phyloP scores from a whole-genome alignment of 2,329 filamentous ascomycete genomes.

The Helotiales sp. region DNA sequence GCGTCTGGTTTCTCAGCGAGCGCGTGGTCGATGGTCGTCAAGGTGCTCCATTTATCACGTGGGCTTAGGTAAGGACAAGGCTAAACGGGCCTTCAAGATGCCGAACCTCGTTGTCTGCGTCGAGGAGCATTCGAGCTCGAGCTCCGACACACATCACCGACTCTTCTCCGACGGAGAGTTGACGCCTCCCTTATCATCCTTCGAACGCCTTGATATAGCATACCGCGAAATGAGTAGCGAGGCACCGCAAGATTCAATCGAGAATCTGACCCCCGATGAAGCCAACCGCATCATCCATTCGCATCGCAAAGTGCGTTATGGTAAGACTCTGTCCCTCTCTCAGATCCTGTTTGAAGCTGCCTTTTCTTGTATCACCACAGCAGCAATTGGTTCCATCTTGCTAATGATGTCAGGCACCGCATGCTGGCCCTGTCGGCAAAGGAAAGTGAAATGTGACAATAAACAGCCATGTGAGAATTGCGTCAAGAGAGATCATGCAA shows the following conservation, averaged over 20 bases:
- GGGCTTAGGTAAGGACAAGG: too few relatives aligned
- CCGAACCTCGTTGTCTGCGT: background rate
- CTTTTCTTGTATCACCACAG: constrained; percentile 6
- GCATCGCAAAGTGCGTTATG: constrained; percentile 68
- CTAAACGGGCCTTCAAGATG: too few relatives aligned
- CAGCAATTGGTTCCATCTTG: background rate
- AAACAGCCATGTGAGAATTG: constrained; percentile 69
- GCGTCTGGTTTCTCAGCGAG: background rate
- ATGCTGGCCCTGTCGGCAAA: constrained; percentile 67
- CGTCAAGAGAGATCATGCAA: constrained; percentile 63
- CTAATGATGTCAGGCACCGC: constrained; percentile 29
- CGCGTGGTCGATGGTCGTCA: background rate
- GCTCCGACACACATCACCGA: constrained; percentile 15
- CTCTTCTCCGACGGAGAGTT: constrained; percentile 15
- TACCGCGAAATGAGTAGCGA: constrained; percentile 24
- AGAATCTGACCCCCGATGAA: constrained; percentile 50
- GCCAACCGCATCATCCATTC: constrained; percentile 69
- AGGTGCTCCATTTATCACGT: constrained; percentile 1
- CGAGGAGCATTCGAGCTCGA: background rate
- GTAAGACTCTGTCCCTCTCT: constrained; percentile 42
- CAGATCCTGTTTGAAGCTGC: background rate
- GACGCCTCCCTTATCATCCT: constrained; percentile 3
- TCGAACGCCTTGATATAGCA: constrained; percentile 10
- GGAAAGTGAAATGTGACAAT: constrained; percentile 70
- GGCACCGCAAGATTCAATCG: constrained; percentile 20